phyloP scores from a whole-genome alignment of 2,329 filamentous ascomycete genomes.

The Cercospora sesami region DNA sequence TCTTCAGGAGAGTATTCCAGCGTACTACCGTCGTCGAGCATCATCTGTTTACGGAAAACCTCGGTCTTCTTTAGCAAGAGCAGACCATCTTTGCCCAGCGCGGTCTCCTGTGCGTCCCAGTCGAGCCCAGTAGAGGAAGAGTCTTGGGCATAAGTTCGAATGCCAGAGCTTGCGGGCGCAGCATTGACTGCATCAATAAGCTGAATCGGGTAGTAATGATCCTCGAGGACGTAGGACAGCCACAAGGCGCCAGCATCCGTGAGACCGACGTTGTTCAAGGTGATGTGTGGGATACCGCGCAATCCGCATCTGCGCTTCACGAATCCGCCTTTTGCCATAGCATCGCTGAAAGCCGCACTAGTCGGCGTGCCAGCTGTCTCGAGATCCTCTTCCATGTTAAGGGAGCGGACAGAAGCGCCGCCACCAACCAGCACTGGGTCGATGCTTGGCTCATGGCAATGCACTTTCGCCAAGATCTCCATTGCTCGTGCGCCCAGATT shows the following conservation, averaged over 20 bases:
- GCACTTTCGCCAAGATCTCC: conserved; percentile 49
- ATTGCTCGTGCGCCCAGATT: conserved; percentile 45
- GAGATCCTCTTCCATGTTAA: conserved; percentile 20
- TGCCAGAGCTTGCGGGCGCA: conserved; percentile 33
- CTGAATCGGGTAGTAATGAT: conserved; percentile 43
- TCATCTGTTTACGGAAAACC: conserved; percentile 27
- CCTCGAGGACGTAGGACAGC: conserved; percentile 44
- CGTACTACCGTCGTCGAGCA: conserved; percentile 23
- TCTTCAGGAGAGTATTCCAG: conserved; percentile 8
- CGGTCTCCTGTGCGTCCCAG: conserved; percentile 37
- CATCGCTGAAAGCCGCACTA: conserved; percentile 7
- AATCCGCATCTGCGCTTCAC: conserved; percentile 39
- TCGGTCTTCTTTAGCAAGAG: conserved; percentile 41
- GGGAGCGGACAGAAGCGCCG: conserved; percentile 30
- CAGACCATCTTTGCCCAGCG: conserved; percentile 37
- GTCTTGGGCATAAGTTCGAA: conserved; percentile 37
- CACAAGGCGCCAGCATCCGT: conserved; percentile 43
- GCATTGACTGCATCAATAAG: conserved; percentile 40
- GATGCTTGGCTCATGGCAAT: conserved; percentile 40
- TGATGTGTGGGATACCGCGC: conserved; percentile 44
- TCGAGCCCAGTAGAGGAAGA: conserved; percentile 38
- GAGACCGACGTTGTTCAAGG: conserved; percentile 39
- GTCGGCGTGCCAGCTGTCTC: conserved; percentile 16
- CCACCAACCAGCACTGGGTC: conserved; percentile 35
- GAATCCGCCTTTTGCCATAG: conserved; percentile 24